A percentile compares a stretch with the other conserved stretches of the same genome.
These are phyloP conservation scores for Eucalyptus curtisii DNA, from an alignment of 345 rosid species.

Conservation along the genomic window DNA sequence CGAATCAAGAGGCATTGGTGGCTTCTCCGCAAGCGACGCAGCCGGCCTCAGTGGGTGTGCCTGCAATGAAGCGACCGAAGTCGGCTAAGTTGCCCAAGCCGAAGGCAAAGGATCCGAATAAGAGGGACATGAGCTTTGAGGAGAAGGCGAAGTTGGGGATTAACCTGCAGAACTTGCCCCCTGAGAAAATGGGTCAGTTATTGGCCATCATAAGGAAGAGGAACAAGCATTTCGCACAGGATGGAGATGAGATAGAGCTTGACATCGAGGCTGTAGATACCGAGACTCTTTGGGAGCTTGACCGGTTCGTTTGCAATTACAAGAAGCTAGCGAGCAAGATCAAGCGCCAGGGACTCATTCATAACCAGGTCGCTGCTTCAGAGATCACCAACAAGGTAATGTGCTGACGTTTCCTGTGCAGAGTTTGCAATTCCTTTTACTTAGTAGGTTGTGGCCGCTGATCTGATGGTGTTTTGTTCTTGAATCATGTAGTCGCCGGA, in stretches of 20 bases:
- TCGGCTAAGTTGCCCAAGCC: slow-evolving; percentile 18
- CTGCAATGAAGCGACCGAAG: neutral
- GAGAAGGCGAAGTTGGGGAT: slow-evolving; percentile 25
- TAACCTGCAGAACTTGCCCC: slow-evolving; percentile 19
- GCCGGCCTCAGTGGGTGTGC: neutral
- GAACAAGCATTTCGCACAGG: slow-evolving; percentile 8
- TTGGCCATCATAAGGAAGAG: slow-evolving; percentile 19
- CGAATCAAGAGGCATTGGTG: neutral
- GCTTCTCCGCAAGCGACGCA: neutral
- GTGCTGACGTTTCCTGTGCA: neutral
- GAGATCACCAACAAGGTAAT: slow-evolving; percentile 3
- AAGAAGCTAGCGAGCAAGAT: slow-evolving; percentile 17
- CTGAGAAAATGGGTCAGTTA: slow-evolving; percentile 24
- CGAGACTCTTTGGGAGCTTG: slow-evolving; percentile 37
- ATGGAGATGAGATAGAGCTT: slow-evolving; percentile 28
- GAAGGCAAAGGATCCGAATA: slow-evolving; percentile 19
- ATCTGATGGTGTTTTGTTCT: neutral
- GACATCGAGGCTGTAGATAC: slow-evolving; percentile 23
- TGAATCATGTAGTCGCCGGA: neutral
- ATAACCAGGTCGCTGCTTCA: slow-evolving; percentile 5
- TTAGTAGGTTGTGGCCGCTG: neutral
- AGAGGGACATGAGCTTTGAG: slow-evolving; percentile 28
- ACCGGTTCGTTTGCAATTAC: slow-evolving; percentile 14
- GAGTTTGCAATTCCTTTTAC: neutral
- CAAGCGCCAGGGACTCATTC: slow-evolving; percentile 14